Conservation (phyloP, 441 rosid species). For the Raphanus hybrid region DNA sequence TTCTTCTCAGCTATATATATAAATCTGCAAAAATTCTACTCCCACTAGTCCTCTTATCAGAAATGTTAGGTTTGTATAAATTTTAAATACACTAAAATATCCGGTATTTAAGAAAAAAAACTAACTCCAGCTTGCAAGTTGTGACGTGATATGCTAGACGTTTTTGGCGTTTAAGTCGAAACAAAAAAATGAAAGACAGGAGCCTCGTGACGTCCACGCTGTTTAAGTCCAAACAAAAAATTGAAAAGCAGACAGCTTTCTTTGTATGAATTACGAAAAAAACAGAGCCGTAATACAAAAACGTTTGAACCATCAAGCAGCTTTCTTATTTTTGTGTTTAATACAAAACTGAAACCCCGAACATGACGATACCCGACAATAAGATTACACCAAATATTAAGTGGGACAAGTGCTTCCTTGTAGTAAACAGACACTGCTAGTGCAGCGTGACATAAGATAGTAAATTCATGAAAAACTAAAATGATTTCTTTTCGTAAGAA, state of each 20-base stretch:
- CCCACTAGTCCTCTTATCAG: too few relatives aligned
- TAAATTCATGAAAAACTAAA: slow-evolving; percentile 25
- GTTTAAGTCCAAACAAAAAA: background rate
- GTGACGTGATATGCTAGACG: background rate
- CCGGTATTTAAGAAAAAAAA: too few relatives aligned
- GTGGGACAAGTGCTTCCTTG: background rate
- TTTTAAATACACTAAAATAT: too few relatives aligned
- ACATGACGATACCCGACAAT: background rate
- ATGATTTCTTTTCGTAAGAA: slow-evolving; percentile 74
- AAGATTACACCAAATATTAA: slow-evolving; percentile 8
- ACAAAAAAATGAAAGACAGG: background rate
- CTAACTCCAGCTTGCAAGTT: too few relatives aligned
- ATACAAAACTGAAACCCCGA: background rate
- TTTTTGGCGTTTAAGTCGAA: background rate
- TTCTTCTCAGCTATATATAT: too few relatives aligned
- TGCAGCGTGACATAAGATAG: background rate
- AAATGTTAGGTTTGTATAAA: too few relatives aligned
- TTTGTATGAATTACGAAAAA: background rate
- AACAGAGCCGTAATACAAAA: background rate
- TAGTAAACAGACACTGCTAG: background rate
- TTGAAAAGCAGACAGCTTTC: background rate
- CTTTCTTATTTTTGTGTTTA: background rate
- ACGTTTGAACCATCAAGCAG: background rate
- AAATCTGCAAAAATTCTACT: too few relatives aligned
- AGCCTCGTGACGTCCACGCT: background rate